Evolutionary conservation across 2,329 filamentous ascomycete species (phyloP), one percentile per base, ranked within the genome.

Genomic region (Pseudodiploospora longispora): DNA sequence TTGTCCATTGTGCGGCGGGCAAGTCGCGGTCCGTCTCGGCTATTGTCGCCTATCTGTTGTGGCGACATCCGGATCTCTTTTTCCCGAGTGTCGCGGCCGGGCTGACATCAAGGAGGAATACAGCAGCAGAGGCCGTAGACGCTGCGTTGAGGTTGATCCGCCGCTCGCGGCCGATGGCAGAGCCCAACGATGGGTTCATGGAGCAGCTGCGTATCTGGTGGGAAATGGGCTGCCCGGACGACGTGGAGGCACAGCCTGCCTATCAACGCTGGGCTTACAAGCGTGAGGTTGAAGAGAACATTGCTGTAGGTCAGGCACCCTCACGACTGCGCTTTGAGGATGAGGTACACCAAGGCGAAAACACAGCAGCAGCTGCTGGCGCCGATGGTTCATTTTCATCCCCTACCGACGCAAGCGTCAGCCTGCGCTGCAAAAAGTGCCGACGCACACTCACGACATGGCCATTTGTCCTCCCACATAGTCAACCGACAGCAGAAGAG

Each of bases 121-220:
- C 66, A 3, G 66, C 72, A 3, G 45, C 51, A 4, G 62, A 66
- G 6, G 80, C 85, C 27, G 73, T 79, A 4, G 48, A 58, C n/a
- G 60, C 62, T 38, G 89, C 90, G 3, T 69, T 97, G 40, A 70
- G 73, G 28, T 74, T 83, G 52, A 71, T 97, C 41, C 80, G 82
- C 42, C 67, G 83, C 59, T 77, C 76, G 36, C 80, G 91, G 34
- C 79, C 85, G 10, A 77, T 93, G 43, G 90, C 85, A 48, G 87
- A 95, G 58, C 93, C 93, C 4, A 98, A 98, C 61, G 70, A 80
- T 30, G 91, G 90, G 29, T 98, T 98, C 72, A 89, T 91, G 81
- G 71, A 80, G 41, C 93, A 98, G 65, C 75, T 98, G 5, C 74
- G 84, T 53, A 71, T 97, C 43, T 98, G 91, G 72, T 85, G 88